Evolutionary conservation across 371 early-diverging fungal species (phyloP), one percentile per base, ranked within the genome.

Genomic region (Quaeritorhiza haematococci): DNA sequence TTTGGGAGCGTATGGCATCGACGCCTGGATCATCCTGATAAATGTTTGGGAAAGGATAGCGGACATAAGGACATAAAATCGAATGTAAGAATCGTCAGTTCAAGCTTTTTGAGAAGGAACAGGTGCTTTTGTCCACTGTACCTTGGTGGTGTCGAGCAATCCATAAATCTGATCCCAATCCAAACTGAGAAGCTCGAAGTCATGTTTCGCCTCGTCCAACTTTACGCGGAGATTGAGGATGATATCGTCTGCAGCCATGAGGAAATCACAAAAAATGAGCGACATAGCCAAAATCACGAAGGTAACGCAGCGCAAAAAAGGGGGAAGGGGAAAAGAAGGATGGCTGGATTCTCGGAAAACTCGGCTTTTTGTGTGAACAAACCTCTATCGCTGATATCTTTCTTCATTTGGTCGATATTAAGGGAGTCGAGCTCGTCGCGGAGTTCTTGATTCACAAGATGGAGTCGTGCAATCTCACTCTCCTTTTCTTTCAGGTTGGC

Each of bases 131-230:
- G n/a, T n/a, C n/a, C n/a, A n/a, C n/a, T n/a, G n/a, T n/a, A n/a
- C n/a, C n/a, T n/a, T n/a, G n/a, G n/a, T n/a, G n/a, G n/a, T n/a
- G n/a, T n/a, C n/a, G n/a, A n/a, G n/a, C n/a, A n/a, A n/a, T n/a
- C n/a, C n/a, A n/a, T n/a, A n/a, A n/a, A n/a, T n/a, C n/a, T n/a
- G n/a, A 34, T 74, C 71, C 76, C 76, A 78, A 53, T 78, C 79
- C 15, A 67, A 19, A 26, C 66, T 64, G 8, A 78, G 66, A 21
- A 75, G 53, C 58, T 74, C 75, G 57, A 78, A 73, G 51, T 78
- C 79, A 5, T 51, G 46, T 29, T 69, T 53, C 5, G 71, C 29
- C 32, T 71, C 64, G 26, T 59, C 57, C 13, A 78, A 56, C 46
- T 67, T 58, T 8, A 49, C 48, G 26, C 62, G 29, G 23, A 74